Evolutionary conservation across 148 eudicot species (phyloP).

Genomic region (Diospyros lotus): DNA sequence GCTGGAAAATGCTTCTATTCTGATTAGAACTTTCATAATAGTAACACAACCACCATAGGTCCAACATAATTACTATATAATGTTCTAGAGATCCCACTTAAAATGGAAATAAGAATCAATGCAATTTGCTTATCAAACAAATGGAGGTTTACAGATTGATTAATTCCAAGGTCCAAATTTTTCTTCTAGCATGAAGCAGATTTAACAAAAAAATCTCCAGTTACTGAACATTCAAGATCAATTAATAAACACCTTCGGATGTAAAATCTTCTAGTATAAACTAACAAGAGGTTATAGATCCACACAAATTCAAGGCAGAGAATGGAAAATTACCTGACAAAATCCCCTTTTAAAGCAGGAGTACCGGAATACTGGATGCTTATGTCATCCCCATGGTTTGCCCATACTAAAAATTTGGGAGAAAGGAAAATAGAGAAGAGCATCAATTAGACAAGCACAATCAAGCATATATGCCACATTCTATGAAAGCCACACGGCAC

Average conservation of each 20-base stretch:
- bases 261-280: neutral
- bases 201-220: neutral
- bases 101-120: neutral
- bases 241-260: neutral
- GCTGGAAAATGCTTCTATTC: neutral
- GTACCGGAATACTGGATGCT: constrained; percentile 99
- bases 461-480: neutral
- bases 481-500: neutral
- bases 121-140: neutral
- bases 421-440: constrained; percentile 8
- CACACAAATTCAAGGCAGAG: neutral
- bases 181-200: neutral
- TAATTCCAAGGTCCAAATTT: neutral
- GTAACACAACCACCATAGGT: too few relatives aligned
- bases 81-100: neutral
- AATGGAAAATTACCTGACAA: constrained; percentile 64
- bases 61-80: neutral
- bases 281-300: neutral
- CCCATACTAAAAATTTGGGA: constrained; percentile 66
- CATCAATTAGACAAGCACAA: neutral
- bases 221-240: neutral
- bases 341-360: constrained; percentile 96
- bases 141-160: neutral
- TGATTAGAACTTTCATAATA: neutral
- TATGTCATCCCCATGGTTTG: constrained; percentile 94